A percentile compares a stretch with the other conserved stretches of the same genome.
Evolutionary conservation across 2,329 filamentous ascomycete species (phyloP).

Genomic region (Aspergillus sp.): DNA sequence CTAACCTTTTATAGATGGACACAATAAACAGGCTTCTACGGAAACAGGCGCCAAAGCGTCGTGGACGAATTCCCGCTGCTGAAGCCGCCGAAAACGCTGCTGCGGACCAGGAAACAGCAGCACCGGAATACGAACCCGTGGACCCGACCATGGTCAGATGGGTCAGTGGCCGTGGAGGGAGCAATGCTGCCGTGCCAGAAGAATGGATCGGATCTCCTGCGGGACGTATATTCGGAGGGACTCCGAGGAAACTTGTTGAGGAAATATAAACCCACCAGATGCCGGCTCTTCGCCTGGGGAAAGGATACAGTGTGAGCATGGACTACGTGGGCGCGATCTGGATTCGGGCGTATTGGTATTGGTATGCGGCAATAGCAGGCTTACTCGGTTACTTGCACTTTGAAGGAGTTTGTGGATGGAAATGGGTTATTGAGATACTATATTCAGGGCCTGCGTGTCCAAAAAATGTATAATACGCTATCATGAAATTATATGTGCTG

Average conservation of each 20-base stretch:
- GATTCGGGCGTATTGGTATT: conserved; percentile 24
- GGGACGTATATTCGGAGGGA: conserved; percentile 39
- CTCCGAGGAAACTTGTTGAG: conserved; percentile 37
- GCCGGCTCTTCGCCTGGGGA: not conserved
- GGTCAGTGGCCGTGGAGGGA: conserved; percentile 43
- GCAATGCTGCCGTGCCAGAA: conserved; percentile 45
- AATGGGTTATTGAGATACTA: not conserved
- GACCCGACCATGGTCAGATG: conserved; percentile 49
- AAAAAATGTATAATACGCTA: conserved; percentile 5
- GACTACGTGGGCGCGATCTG: conserved; percentile 12
- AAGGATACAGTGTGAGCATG: not conserved
- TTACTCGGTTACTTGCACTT: conserved; percentile 10
- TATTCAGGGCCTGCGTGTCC: not conserved
- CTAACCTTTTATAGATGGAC: conserved; percentile 54
- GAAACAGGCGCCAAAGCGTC: conserved; percentile 63
- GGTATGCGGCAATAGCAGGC: conserved; percentile 14
- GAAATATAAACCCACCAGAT: conserved; percentile 28
- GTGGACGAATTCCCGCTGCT: conserved; percentile 48
- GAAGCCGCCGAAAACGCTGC: conserved; percentile 46
- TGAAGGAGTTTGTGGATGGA: conserved; percentile 9
- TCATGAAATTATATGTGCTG: conserved; percentile 1
- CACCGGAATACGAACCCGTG: conserved; percentile 34
- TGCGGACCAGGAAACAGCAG: conserved; percentile 36
- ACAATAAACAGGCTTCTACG: conserved; percentile 67
- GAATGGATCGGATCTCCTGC: conserved; percentile 49